Evolutionary conservation across 352 stramenopile genomes (phyloP), one percentile per base, ranked within the genome.

Genomic region (Bremia lactucae): DNA sequence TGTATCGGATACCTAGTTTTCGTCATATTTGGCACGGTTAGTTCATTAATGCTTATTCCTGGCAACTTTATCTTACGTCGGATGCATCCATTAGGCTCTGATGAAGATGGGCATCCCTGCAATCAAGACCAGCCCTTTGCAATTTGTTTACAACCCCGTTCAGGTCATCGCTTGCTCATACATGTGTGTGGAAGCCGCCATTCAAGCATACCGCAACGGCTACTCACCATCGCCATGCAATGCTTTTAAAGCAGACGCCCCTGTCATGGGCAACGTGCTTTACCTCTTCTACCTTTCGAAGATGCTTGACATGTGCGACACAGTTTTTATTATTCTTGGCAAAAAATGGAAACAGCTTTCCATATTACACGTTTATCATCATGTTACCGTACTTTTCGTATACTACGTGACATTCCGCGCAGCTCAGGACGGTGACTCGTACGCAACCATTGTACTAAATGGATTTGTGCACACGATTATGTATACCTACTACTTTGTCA

Each of bases 401-500:
- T 97, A 97, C 70, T 97, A 93, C 88, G 55, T 97, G 21, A 93
- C 92, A 54, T 73, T 88, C 31, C 88, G 95, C 59, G 72, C 89
- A 3, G 84, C 84, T 22, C 95, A 96, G 51, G 91, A 97, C 63
- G 90, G 88, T 51, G 92, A 98, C 69, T 87, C 96, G 47, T 98
- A 92, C 69, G 68, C 95, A 13, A 96, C 92, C 22, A 89, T 97
- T 46, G 59, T 96, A 14, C 65, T 97, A 31, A 98, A 98, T 62
- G 83, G 86, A 49, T 96, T 96, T 61, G 96, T 98, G 48, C 94
- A 98, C 69, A 96, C 87, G 25, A 90, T 98, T 59, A 98, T 98
- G 92, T 98, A 98, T 80, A 97, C 83, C 4, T 98, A 98, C 71
- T 98, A 98, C 84, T 97, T 97, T 52, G 91, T 97, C 25, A 95